phyloP scores from a whole-genome alignment of 805 yeast genomes.

The Candida maesae region DNA sequence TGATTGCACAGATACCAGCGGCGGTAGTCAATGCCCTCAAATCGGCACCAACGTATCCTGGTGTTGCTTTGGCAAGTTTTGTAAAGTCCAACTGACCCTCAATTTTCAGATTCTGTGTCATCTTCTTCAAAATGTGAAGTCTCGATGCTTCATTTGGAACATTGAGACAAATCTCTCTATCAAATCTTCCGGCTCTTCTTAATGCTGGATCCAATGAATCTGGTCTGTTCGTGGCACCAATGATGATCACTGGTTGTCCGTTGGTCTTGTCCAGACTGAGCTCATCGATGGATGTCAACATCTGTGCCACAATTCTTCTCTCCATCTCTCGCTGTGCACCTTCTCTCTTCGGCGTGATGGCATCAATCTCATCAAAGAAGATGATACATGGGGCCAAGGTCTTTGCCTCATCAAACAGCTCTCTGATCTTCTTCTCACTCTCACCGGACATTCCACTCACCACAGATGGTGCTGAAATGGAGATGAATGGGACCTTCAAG shows the following conservation, averaged over 20 bases:
- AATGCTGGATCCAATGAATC: conserved; percentile 93
- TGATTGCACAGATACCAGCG: conserved; percentile 92
- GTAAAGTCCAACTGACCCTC: conserved; percentile 67
- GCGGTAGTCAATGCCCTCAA: conserved; percentile 90
- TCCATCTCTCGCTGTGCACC: conserved; percentile 99
- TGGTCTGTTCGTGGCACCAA: conserved; percentile 97
- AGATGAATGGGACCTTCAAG: conserved; percentile 86
- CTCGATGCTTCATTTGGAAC: conserved; percentile 92
- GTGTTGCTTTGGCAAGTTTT: conserved; percentile 84
- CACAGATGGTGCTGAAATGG: conserved; percentile 90
- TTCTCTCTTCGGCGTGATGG: conserved; percentile 96
- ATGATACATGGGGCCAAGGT: conserved; percentile 86
- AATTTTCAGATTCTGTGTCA: conserved; percentile 64
- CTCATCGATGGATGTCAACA: conserved; percentile 93
- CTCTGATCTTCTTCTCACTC: conserved; percentile 90
- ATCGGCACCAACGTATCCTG: conserved; percentile 98
- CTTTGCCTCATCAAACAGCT: conserved; percentile 90
- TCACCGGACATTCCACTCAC: conserved; percentile 99
- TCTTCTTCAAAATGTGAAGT: conserved; percentile 66
- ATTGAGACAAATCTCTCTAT: conserved; percentile 86
- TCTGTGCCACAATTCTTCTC: conserved; percentile 91
- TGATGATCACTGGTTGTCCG: conserved; percentile 88
- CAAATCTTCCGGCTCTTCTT: conserved; percentile 95
- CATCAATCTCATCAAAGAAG: conserved; percentile 96
- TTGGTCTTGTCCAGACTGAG: conserved; percentile 81